Percentiles rank a stretch among this genome's conserved stretches.
These are phyloP conservation scores for Fusarium succisae DNA, from an alignment of 2,329 filamentous ascomycete genomes.

Conservation along the genomic window DNA sequence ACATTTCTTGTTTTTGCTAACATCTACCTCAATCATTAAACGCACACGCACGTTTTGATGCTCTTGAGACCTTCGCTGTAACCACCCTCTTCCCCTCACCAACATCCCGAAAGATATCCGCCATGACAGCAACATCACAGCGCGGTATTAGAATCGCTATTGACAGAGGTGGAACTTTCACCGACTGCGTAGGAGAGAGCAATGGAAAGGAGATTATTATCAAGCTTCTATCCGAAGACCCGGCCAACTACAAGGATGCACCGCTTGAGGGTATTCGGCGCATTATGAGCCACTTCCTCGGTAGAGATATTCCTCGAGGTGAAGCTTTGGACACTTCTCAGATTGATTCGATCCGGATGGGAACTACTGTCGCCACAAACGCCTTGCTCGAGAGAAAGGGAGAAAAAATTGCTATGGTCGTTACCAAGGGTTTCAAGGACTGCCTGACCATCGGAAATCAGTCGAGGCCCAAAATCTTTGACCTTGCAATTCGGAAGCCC, in stretches of 20 bases:
- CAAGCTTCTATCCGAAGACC: constrained; percentile 90
- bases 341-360: constrained; percentile 95
- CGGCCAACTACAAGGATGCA: constrained; percentile 88
- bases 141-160: constrained; percentile 80
- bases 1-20: neutral
- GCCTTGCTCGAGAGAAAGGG: constrained; percentile 90
- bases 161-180: constrained; percentile 87
- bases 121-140: constrained; percentile 50
- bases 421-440: constrained; percentile 88
- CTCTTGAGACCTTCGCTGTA: neutral
- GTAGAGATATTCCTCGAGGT: constrained; percentile 80
- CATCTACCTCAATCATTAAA: neutral
- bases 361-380: constrained; percentile 94
- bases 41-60: neutral
- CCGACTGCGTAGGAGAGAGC: constrained; percentile 89
- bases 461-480: constrained; percentile 88
- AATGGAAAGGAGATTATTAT: constrained; percentile 82
- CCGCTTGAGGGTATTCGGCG: constrained; percentile 91
- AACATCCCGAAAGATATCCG: constrained; percentile 5
- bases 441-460: constrained; percentile 92
- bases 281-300: constrained; percentile 80
- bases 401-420: constrained; percentile 85
- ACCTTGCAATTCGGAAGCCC: constrained; percentile 85
- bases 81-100: constrained; percentile 22
- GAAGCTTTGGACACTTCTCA: constrained; percentile 80